Conservation (phyloP, 2,329 filamentous ascomycete genomes). For the Alternaria angustiovoidea region DNA sequence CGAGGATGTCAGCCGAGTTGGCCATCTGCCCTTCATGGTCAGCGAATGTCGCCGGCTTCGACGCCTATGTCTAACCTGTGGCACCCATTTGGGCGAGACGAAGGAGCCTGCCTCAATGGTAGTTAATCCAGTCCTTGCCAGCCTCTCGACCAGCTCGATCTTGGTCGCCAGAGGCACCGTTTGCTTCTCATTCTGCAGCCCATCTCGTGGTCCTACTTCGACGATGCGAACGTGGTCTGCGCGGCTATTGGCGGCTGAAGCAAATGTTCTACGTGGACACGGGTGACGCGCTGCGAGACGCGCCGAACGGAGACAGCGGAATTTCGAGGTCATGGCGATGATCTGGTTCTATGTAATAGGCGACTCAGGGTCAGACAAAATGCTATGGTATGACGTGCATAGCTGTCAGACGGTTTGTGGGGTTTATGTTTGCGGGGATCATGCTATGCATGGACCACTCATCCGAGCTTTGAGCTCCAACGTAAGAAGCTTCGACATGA, state of each 20-base stretch:
- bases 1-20: conserved; percentile 76
- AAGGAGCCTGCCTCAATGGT: conserved; percentile 85
- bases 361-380: neutral
- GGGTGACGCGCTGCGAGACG: conserved; percentile 49
- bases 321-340: conserved; percentile 41
- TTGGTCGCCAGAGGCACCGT: conserved; percentile 76
- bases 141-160: conserved; percentile 74
- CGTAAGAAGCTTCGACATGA: neutral
- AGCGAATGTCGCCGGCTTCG: conserved; percentile 49
- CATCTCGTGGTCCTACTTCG: conserved; percentile 85
- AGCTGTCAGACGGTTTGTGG: conserved; percentile 20
- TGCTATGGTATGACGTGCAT: conserved; percentile 18
- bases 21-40: conserved; percentile 68
- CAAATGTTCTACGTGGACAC: conserved; percentile 38
- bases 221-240: conserved; percentile 67
- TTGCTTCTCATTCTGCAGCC: conserved; percentile 84
- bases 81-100: conserved; percentile 84
- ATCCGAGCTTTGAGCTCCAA: conserved; percentile 2
- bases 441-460: conserved; percentile 20
- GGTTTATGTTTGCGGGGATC: conserved; percentile 26
- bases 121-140: conserved; percentile 72
- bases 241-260: conserved; percentile 44
- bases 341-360: neutral
- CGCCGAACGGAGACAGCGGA: conserved; percentile 41
- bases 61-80: conserved; percentile 65